Evolutionary conservation across 257 asterid species (phyloP).

Genomic region (Forsythia suspensa): DNA sequence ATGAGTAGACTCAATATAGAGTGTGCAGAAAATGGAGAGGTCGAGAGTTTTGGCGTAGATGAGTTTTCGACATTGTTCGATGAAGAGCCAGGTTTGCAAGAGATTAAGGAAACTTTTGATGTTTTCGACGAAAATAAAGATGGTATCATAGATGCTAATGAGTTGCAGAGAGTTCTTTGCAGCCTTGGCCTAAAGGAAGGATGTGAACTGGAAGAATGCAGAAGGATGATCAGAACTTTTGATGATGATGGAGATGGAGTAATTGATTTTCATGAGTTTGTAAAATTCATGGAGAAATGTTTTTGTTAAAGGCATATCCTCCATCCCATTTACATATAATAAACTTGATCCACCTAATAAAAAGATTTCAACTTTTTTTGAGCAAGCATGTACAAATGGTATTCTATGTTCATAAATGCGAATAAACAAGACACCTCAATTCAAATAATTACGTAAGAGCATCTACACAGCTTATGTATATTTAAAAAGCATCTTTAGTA

Average conservation of each 20-base stretch:
- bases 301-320: not conserved
- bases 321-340: too few relatives aligned
- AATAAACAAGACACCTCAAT: too few relatives aligned
- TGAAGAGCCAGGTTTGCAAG: slow-evolving; percentile 39
- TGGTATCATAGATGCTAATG: slow-evolving; percentile 44
- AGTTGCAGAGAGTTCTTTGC: slow-evolving; percentile 38
- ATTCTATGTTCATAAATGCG: too few relatives aligned
- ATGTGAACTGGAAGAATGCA: slow-evolving; percentile 34
- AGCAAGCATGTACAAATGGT: too few relatives aligned
- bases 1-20: not conserved
- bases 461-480: too few relatives aligned
- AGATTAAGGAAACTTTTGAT: slow-evolving; percentile 38
- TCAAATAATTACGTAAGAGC: too few relatives aligned
- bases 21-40: not conserved
- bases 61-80: not conserved
- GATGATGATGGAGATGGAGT: slow-evolving; percentile 45
- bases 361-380: too few relatives aligned
- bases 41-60: not conserved
- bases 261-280: slow-evolving; percentile 36
- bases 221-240: slow-evolving; percentile 34
- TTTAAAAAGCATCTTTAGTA: too few relatives aligned
- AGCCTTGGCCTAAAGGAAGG: slow-evolving; percentile 35
- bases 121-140: slow-evolving; percentile 51
- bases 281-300: slow-evolving; percentile 33
- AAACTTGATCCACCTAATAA: too few relatives aligned